phyloP scores from a whole-genome alignment of 495 filamentous ascomycete species.

The Daldinia caldariorum region DNA sequence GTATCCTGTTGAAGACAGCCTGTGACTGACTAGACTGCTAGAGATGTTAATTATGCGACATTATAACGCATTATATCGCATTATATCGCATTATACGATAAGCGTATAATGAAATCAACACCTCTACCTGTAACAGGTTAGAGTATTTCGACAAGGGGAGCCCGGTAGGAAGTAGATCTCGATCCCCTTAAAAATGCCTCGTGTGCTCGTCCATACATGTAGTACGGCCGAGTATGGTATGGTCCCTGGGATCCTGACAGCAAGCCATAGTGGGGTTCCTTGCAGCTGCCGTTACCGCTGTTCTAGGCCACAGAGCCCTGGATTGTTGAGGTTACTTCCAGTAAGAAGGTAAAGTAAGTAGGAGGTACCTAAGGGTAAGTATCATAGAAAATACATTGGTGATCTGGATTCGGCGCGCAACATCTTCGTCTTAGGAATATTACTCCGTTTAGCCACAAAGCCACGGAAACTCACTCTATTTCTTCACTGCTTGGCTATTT shows the following conservation, averaged over 20 bases:
- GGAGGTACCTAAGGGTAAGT: background rate
- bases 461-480: constrained; percentile 11
- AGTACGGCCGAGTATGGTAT: constrained; percentile 23
- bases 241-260: constrained; percentile 28
- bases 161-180: constrained; percentile 36
- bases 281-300: constrained; percentile 37
- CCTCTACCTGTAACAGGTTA: constrained; percentile 24
- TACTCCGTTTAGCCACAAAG: constrained; percentile 6
- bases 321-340: no score
- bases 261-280: constrained; percentile 34
- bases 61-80: no score
- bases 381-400: constrained; percentile 24
- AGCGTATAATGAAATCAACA: no score
- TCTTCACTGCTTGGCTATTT: constrained; percentile 4
- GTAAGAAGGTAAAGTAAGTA: no score
- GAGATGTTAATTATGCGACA: no score
- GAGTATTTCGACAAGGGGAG: constrained; percentile 2
- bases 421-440: constrained; percentile 27
- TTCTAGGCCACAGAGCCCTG: constrained; percentile 21
- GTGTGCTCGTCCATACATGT: constrained; percentile 2
- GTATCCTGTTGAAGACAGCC: constrained; percentile 20
- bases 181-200: constrained; percentile 35
- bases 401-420: constrained; percentile 14
- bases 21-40: no score
- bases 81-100: no score